Evolutionary conservation across 2,329 filamentous ascomycete species (phyloP).

Genomic region (Fusarium stilboides): DNA sequence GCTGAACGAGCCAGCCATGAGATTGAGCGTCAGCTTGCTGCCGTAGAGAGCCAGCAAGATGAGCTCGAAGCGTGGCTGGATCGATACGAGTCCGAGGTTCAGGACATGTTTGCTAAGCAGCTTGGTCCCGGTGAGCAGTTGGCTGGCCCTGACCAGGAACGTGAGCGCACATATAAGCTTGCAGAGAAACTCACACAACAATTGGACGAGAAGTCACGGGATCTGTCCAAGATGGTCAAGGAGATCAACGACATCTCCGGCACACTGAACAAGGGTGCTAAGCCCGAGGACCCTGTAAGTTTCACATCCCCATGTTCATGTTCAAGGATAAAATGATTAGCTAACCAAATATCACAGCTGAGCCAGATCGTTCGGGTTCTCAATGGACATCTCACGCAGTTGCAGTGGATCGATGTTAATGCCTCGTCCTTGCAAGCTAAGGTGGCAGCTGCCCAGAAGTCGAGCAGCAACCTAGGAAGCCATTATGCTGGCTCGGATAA

Average conservation of each 20-base stretch:
- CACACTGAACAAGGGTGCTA: constrained; percentile 88
- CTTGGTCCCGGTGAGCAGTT: constrained; percentile 82
- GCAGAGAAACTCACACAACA: constrained; percentile 94
- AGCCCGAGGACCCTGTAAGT: constrained; percentile 88
- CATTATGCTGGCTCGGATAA: constrained; percentile 73
- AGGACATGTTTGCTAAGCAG: constrained; percentile 87
- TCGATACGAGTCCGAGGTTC: constrained; percentile 91
- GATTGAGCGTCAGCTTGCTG: constrained; percentile 90
- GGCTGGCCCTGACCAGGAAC: constrained; percentile 92
- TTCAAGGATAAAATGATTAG: constrained; percentile 21
- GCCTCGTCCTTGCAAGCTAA: constrained; percentile 86
- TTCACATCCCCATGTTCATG: constrained; percentile 1
- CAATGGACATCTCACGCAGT: constrained; percentile 90
- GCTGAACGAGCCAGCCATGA: constrained; percentile 94
- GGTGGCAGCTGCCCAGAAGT: constrained; percentile 85
- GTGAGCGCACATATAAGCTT: constrained; percentile 95
- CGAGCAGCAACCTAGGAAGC: constrained; percentile 73
- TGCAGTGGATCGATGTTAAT: constrained; percentile 94
- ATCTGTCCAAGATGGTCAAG: constrained; percentile 95
- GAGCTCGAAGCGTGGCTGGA: constrained; percentile 92
- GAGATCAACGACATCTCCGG: constrained; percentile 97
- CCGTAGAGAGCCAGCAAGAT: constrained; percentile 92
- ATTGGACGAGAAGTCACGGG: constrained; percentile 93
- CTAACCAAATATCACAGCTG: constrained; percentile 69
- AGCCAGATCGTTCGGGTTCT: constrained; percentile 96